A percentile compares a stretch with the other conserved stretches of the same genome.
phyloP scores from a whole-genome alignment of 257 asterid genomes.

The Nicotiana obtusifolia region DNA sequence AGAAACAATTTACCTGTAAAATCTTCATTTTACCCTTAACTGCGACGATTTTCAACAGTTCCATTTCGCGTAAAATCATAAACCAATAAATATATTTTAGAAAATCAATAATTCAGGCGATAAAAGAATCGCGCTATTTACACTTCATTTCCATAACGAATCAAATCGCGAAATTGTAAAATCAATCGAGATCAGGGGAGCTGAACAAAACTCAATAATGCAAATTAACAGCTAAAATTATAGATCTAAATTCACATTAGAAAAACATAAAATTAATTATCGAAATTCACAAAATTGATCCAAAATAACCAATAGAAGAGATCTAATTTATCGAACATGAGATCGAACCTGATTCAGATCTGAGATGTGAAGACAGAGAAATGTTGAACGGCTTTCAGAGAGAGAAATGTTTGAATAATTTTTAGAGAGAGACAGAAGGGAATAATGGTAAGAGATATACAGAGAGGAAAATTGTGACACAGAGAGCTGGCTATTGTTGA shows the following conservation, averaged over 20 bases:
- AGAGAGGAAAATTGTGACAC: neutral
- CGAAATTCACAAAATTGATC: neutral
- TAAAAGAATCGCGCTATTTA: neutral
- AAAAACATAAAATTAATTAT: neutral
- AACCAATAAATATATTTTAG: neutral
- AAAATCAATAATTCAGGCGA: neutral
- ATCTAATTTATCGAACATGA: neutral
- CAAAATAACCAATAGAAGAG: neutral
- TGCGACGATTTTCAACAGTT: neutral
- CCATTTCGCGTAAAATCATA: neutral
- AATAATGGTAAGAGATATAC: neutral
- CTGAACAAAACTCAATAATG: neutral
- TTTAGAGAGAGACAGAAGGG: neutral
- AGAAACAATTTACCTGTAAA: too few relatives aligned
- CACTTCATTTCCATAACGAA: neutral
- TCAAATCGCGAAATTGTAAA: neutral
- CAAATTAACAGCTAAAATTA: neutral
- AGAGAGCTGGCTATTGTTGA: slow-evolving; percentile 9
- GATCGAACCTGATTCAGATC: slow-evolving; percentile 11
- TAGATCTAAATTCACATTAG: neutral
- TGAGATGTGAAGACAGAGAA: neutral
- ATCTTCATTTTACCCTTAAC: too few relatives aligned
- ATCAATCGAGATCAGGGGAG: neutral
- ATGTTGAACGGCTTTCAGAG: neutral
- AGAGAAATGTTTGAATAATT: neutral